Conservation (phyloP, 176 grass and related monocot genomes). For the Olyra latifolia region DNA sequence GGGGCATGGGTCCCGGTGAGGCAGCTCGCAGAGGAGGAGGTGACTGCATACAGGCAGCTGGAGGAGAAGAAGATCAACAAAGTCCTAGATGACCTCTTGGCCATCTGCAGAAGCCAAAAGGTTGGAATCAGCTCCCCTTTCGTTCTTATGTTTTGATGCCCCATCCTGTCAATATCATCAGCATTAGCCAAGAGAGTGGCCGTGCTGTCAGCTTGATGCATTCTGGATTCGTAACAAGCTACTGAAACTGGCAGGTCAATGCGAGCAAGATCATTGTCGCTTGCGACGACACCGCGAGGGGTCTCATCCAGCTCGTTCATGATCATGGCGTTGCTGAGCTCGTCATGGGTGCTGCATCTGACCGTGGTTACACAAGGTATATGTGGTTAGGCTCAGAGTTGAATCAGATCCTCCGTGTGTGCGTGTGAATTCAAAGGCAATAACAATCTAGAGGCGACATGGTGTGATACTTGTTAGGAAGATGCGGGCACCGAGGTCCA, state of each 20-base stretch:
- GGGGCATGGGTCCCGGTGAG: conserved; percentile 82
- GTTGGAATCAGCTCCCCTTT: conserved; percentile 21
- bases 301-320: conserved; percentile 57
- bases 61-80: conserved; percentile 55
- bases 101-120: conserved; percentile 64
- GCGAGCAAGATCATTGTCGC: conserved; percentile 60
- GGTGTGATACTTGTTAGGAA: conserved; percentile 46
- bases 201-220: not conserved
- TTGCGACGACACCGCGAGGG: conserved; percentile 40
- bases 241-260: conserved; percentile 52
- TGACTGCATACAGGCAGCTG: conserved; percentile 48
- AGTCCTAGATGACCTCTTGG: conserved; percentile 55
- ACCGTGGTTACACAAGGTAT: conserved; percentile 64
- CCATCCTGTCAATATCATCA: conserved; percentile 19
- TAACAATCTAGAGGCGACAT: conserved; percentile 6
- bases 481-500: conserved; percentile 61
- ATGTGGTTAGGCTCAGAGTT: not conserved
- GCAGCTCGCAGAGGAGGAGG: conserved; percentile 73
- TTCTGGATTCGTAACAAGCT: conserved; percentile 10
- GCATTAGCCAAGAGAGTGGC: not conserved
- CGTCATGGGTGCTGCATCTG: conserved; percentile 80
- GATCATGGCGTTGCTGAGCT: conserved; percentile 58
- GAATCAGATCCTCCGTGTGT: not conserved
- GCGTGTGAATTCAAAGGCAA: not conserved
- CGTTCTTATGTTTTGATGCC: not conserved